These are phyloP conservation scores for Pythium aquatile DNA, from an alignment of 352 stramenopile genomes.

Conservation along the genomic window DNA sequence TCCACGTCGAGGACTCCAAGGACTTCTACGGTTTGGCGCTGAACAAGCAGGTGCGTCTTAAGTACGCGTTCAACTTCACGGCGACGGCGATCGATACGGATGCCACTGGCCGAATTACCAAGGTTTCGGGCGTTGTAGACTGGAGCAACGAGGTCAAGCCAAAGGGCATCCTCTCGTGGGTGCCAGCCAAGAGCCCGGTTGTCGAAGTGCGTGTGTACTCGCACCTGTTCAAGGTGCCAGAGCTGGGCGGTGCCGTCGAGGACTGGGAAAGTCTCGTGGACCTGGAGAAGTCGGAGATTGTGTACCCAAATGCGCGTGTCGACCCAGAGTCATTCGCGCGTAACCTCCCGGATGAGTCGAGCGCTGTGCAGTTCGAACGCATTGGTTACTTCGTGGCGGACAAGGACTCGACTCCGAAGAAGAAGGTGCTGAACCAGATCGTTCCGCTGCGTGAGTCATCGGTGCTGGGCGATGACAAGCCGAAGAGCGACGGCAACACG, in stretches of 20 bases:
- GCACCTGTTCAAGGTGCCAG: slow-evolving; percentile 95
- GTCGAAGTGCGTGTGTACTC: slow-evolving; percentile 96
- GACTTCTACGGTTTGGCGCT: slow-evolving; percentile 96
- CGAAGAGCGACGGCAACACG: slow-evolving; percentile 40
- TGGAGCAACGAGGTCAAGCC: slow-evolving; percentile 84
- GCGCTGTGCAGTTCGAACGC: slow-evolving; percentile 96
- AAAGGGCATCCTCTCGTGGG: slow-evolving; percentile 97
- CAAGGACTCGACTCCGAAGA: slow-evolving; percentile 89
- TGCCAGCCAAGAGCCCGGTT: slow-evolving; percentile 74
- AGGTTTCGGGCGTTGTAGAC: slow-evolving; percentile 65
- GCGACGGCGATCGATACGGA: slow-evolving; percentile 90
- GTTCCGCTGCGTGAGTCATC: slow-evolving; percentile 92
- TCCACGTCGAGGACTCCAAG: slow-evolving; percentile 56
- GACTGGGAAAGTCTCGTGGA: slow-evolving; percentile 88
- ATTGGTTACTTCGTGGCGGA: slow-evolving; percentile 98
- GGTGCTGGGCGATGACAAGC: slow-evolving; percentile 46
- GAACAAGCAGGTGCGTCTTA: slow-evolving; percentile 95
- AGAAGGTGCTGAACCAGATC: slow-evolving; percentile 97
- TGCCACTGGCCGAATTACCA: slow-evolving; percentile 46
- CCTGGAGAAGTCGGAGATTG: slow-evolving; percentile 75
- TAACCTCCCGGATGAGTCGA: slow-evolving; percentile 40
- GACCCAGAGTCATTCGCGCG: slow-evolving; percentile 70
- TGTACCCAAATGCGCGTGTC: slow-evolving; percentile 88
- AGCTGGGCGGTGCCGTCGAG: slow-evolving; percentile 51
- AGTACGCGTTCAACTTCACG: slow-evolving; percentile 94